These are phyloP conservation scores for Glycyrrhiza uralensis DNA, from an alignment of 306 rosid species.

Conservation along the genomic window DNA sequence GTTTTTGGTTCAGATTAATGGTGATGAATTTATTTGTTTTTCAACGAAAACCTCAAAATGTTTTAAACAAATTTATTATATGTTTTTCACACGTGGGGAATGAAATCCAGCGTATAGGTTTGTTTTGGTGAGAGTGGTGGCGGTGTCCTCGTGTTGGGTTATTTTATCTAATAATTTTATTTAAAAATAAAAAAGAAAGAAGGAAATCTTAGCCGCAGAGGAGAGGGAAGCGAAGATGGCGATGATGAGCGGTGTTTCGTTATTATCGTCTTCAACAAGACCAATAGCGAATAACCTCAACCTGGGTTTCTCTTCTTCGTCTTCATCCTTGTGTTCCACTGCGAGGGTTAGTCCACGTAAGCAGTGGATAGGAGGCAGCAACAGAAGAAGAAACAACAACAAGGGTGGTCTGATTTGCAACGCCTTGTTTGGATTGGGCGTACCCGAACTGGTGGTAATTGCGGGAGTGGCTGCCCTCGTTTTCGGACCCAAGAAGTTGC, in stretches of 20 bases:
- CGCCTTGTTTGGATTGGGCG: conserved; percentile 89
- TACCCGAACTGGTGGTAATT: conserved; percentile 84
- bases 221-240: not conserved
- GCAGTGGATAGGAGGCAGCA: not conserved
- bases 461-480: conserved; percentile 93
- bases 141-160: not conserved
- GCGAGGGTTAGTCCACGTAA: not conserved
- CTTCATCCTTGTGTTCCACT: not conserved
- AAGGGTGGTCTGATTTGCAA: conserved; percentile 63
- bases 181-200: not conserved
- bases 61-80: too few species aligned
- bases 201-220: conserved; percentile 4
- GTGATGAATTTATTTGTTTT: too few species aligned
- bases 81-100: too few species aligned
- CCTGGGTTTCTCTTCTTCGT: not conserved
- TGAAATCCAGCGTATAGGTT: too few species aligned
- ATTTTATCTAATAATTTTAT: not conserved
- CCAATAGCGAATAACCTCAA: not conserved
- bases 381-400: conserved; percentile 18
- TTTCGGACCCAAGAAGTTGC: conserved; percentile 92
- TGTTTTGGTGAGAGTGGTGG: not conserved
- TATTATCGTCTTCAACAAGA: not conserved
- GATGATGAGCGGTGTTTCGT: conserved; percentile 12
- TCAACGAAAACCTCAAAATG: too few species aligned
- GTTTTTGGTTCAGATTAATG: not conserved